Evolutionary conservation across 2,329 filamentous ascomycete genomes (phyloP).

Genomic region (Calonectria pseudoreteaudii): DNA sequence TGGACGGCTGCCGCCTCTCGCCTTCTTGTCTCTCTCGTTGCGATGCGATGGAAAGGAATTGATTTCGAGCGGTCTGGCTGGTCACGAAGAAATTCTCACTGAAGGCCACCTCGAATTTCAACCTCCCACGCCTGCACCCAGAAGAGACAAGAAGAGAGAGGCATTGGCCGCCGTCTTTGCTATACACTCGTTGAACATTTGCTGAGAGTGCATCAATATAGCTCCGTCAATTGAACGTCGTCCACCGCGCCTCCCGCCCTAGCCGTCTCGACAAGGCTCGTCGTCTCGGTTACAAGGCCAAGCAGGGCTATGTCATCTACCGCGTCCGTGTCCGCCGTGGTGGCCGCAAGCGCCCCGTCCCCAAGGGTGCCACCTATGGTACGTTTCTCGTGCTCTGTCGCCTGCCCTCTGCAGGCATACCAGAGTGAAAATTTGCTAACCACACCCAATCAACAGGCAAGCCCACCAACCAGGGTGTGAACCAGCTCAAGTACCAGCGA

Average conservation of each 20-base stretch:
- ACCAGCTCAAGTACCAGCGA: constrained; percentile 99
- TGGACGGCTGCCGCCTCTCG: constrained; percentile 48
- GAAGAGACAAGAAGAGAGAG: constrained; percentile 23
- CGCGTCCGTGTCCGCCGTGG: constrained; percentile 97
- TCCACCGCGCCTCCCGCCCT: constrained; percentile 98
- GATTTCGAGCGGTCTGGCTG: constrained; percentile 22
- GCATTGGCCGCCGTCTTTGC: constrained; percentile 60
- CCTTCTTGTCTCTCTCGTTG: constrained; percentile 28
- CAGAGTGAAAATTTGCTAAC: constrained; percentile 34
- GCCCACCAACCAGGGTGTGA: constrained; percentile 99
- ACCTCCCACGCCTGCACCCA: constrained; percentile 9
- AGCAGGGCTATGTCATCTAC: constrained; percentile 99
- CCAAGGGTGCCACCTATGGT: constrained; percentile 99
- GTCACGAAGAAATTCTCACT: constrained; percentile 31
- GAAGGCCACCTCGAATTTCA: not conserved
- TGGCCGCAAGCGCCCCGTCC: constrained; percentile 96
- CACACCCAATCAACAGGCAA: constrained; percentile 75
- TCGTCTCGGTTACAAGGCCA: constrained; percentile 99
- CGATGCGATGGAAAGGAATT: constrained; percentile 10
- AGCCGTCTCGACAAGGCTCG: constrained; percentile 99
- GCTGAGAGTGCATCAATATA: constrained; percentile 99
- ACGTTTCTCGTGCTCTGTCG: constrained; percentile 53
- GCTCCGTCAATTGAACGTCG: constrained; percentile 99
- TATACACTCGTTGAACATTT: constrained; percentile 99
- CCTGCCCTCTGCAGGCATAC: not conserved